Evolutionary conservation across 208 protist genomes (phyloP), one percentile per base, ranked within the genome.

Genomic region (Lotmaria passim): DNA sequence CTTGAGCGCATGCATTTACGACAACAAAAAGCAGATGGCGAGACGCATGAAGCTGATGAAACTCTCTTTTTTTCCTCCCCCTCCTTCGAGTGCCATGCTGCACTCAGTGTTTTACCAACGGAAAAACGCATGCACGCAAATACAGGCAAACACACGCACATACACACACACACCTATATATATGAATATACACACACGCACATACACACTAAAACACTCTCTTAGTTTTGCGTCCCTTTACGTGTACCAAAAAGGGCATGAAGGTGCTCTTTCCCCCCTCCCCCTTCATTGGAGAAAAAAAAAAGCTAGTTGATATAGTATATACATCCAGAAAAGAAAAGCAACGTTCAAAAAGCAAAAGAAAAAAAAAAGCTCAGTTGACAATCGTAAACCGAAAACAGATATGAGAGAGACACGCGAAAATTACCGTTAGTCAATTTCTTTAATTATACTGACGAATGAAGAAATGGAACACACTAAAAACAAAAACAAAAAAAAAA

Each of bases 381-480:
- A 59, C 50, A 55, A 69, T 68, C 63, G 60, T 36, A 60, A 63
- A 56, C 31, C 61, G 66, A 65, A 50, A 72, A 72, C 69, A 76
- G 47, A 80, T 33, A 72, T 43, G 31, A 55, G 67, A 56, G 19
- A 53, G 15, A 73, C 46, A 64, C 7, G 38, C 70, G 33, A 71
- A 41, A 21, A 8, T 23, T 43, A 58, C 50, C 36, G 50, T 28
- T 55, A 19, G 11, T 55, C 50, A n/a, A 36, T 17, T 56, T 57
- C 23, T 66, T 17, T 34, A 73, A 6, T 65, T 47, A 23, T 26
- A 7, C 17, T 70, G 38, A 59, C n/a, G 24, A 28, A 52, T 60
- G 26, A 31, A 50, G 33, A 67, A 51, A 52, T 48, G 30, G 48
- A 61, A 23, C 1, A 53, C 24, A 38, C 28, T 31, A 38, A 23